Conservation (phyloP, 2,329 filamentous ascomycete genomes). For the Fusarium sp. region DNA sequence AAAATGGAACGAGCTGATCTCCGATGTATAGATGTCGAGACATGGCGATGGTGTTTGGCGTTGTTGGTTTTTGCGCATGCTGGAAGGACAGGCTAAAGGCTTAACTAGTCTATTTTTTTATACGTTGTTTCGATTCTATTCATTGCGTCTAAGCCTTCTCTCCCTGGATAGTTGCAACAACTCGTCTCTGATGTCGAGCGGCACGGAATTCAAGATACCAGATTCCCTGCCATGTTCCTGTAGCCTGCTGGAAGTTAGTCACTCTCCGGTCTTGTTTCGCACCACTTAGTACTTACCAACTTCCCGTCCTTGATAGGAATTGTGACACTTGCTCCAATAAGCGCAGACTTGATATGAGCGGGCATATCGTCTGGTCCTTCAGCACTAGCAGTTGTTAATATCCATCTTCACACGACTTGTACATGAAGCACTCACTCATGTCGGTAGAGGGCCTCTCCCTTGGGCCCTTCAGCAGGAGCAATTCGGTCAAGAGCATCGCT, state of each 20-base stretch:
- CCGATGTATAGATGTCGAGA: slow-evolving; percentile 41
- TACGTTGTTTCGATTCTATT: slow-evolving; percentile 7
- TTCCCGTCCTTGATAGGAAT: slow-evolving; percentile 91
- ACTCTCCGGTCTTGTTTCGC: neutral
- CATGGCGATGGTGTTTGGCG: slow-evolving; percentile 56
- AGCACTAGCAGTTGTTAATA: slow-evolving; percentile 61
- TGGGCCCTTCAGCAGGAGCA: slow-evolving; percentile 80
- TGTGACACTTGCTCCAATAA: slow-evolving; percentile 89
- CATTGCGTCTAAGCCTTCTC: slow-evolving; percentile 66
- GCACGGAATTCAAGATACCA: slow-evolving; percentile 94
- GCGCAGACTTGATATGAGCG: slow-evolving; percentile 92
- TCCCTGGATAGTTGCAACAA: slow-evolving; percentile 95
- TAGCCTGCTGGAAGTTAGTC: slow-evolving; percentile 57
- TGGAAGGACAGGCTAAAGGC: slow-evolving; percentile 26
- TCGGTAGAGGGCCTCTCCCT: slow-evolving; percentile 80
- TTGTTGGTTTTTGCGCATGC: slow-evolving; percentile 36
- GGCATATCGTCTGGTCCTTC: slow-evolving; percentile 97
- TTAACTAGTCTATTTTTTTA: slow-evolving; percentile 33
- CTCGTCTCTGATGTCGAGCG: slow-evolving; percentile 79
- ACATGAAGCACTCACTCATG: slow-evolving; percentile 64
- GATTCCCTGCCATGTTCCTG: slow-evolving; percentile 85
- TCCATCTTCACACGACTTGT: neutral
- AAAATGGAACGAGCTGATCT: slow-evolving; percentile 55
- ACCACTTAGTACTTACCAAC: slow-evolving; percentile 64
- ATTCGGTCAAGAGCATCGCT: slow-evolving; percentile 92